phyloP scores from a whole-genome alignment of 768 basidiomycete genomes.

The Panaeolus papilionaceus region DNA sequence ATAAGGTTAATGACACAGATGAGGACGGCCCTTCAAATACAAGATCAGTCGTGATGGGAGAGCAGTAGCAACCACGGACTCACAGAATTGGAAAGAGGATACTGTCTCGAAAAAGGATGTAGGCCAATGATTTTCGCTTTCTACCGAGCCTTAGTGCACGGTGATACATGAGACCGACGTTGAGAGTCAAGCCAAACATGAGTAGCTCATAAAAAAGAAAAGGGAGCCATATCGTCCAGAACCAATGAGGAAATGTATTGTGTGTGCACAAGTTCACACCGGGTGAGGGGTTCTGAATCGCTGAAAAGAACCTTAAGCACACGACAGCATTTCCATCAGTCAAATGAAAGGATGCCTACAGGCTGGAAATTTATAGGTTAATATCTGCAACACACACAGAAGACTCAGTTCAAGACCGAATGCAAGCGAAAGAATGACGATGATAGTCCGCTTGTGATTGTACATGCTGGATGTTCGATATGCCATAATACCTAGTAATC shows the following conservation, averaged over 20 bases:
- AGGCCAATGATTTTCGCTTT: neutral
- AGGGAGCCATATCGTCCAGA: conserved; percentile 9
- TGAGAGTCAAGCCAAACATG: neutral
- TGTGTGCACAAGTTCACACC: conserved; percentile 3
- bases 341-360: neutral
- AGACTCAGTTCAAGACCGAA: neutral
- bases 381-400: neutral
- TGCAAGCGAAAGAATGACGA: neutral
- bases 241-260: conserved; percentile 5
- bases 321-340: neutral
- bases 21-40: neutral
- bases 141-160: neutral
- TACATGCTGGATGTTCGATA: conserved; percentile 10
- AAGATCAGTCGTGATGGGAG: neutral
- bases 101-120: neutral
- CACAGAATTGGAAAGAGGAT: conserved; percentile 5
- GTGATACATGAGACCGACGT: neutral
- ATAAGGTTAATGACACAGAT: neutral
- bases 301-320: neutral
- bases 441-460: neutral
- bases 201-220: neutral
- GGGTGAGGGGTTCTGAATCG: neutral
- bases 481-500: neutral
- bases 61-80: neutral
- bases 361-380: neutral